Evolutionary conservation across 345 rosid genomes (phyloP), one percentile per base, ranked within the genome.

Genomic region (Eucalyptus pauciflora): DNA sequence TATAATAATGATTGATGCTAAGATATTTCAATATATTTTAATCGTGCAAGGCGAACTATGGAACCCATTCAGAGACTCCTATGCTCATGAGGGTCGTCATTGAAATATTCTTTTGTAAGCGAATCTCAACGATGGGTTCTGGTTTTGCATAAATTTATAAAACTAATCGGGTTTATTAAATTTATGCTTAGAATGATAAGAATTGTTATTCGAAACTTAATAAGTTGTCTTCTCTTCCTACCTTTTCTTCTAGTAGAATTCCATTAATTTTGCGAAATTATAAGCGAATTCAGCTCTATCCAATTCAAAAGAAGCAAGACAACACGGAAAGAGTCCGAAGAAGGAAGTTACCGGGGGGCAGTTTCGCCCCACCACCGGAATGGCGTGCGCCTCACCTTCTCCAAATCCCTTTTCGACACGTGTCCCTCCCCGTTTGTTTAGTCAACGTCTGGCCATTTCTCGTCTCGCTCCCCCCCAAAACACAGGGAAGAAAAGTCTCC

Each of bases 31-130:
- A 29, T 27, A 29, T 27, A 0, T 1, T 14, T 6, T 56, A 4
- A 56, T 0, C 0, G 3, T 56, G 6, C 11, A 56, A 0, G 1
- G 5, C 18, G 1, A 24, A 1, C 0, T 16, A 24, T 0, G 13
- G 3, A 56, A 24, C 29, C 0, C 29, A 56, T 56, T 56, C 6
- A 1, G 1, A 56, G 13, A 1, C 27, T 24, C 5, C 0, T 56
- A 56, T 9, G 3, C 6, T 56, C 27, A 56, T 56, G 4, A 24
- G 62, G 22, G 6, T 56, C 12, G 10, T 24, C 29, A 56, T 56
- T 56, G 13, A 56, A 0, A 24, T 56, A 56, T 0, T 56, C 4
- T 52, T 18, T 52, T 0, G 0, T 52, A 52, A 20, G 58, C 10
- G 10, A 20, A 52, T 52, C 0, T 52, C 5, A 0, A 20, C 1